Evolutionary conservation across 139 green algal species (phyloP).

Genomic region (Volvox reticuliferus): DNA sequence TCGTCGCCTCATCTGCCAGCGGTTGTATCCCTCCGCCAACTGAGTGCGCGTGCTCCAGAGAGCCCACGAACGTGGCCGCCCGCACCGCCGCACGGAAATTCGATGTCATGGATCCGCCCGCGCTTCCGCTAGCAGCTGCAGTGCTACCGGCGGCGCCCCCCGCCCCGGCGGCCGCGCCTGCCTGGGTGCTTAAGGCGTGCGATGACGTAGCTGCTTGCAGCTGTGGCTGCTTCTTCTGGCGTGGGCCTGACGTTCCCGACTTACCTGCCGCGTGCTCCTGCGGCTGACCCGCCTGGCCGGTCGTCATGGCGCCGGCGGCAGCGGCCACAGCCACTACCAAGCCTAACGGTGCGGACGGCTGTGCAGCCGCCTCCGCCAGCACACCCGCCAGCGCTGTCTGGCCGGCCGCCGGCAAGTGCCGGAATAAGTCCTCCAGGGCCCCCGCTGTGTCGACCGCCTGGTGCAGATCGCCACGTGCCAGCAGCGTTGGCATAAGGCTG

Average conservation of each 20-base stretch:
- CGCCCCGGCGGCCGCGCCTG: background rate
- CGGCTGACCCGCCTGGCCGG: background rate
- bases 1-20: background rate
- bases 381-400: slow-evolving; percentile 33
- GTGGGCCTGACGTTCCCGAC: slow-evolving; percentile 10
- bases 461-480: slow-evolving; percentile 21
- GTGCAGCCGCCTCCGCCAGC: slow-evolving; percentile 36
- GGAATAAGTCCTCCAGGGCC: slow-evolving; percentile 38
- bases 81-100: background rate
- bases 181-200: background rate
- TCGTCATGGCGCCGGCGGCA: slow-evolving; percentile 26
- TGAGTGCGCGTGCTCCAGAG: background rate
- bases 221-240: slow-evolving; percentile 38
- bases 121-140: background rate
- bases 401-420: slow-evolving; percentile 1
- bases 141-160: background rate
- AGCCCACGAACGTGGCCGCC: background rate
- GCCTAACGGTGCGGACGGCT: slow-evolving; percentile 36
- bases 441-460: slow-evolving; percentile 38
- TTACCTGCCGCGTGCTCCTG: background rate
- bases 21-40: background rate
- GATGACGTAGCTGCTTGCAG: background rate
- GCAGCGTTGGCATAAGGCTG: slow-evolving; percentile 33
- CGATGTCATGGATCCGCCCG: background rate
- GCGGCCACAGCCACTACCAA: slow-evolving; percentile 39